Evolutionary conservation across 2,329 filamentous ascomycete species (phyloP).

Genomic region (Pseudofabraea citricarpa): DNA sequence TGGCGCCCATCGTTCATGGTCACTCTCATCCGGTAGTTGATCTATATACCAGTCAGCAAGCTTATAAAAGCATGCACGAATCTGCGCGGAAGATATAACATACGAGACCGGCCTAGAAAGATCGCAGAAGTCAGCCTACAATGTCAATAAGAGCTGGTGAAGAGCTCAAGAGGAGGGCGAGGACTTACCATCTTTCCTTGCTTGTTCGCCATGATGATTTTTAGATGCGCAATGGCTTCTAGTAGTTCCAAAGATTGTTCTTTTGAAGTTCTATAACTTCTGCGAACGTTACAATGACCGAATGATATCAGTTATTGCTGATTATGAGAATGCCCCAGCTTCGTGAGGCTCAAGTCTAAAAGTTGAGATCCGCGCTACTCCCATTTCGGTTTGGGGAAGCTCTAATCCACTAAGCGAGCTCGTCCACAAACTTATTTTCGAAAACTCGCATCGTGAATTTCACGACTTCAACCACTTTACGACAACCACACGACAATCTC

Average conservation of each 20-base stretch:
- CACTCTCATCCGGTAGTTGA: conserved; percentile 99
- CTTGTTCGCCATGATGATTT: conserved; percentile 72
- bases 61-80: neutral
- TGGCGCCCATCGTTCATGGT: conserved; percentile 92
- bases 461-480: conserved; percentile 10
- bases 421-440: conserved; percentile 2
- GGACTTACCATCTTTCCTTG: conserved; percentile 97
- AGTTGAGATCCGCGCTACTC: neutral
- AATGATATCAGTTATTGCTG: neutral
- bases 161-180: conserved; percentile 28
- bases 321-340: neutral
- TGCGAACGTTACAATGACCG: conserved; percentile 17
- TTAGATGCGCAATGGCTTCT: conserved; percentile 35
- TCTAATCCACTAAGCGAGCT: conserved; percentile 3
- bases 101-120: conserved; percentile 66
- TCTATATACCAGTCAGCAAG: conserved; percentile 48
- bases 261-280: conserved; percentile 28
- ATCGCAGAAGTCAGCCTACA: conserved; percentile 53
- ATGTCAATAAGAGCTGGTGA: conserved; percentile 46
- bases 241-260: conserved; percentile 29
- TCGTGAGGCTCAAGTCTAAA: neutral
- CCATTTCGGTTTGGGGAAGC: conserved; percentile 3
- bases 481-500: conserved; percentile 14
- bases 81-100: conserved; percentile 31
- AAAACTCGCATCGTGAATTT: too few relatives aligned